These are phyloP conservation scores for Torulaspora maleeae DNA, from an alignment of 805 yeast genomes.

Conservation along the genomic window DNA sequence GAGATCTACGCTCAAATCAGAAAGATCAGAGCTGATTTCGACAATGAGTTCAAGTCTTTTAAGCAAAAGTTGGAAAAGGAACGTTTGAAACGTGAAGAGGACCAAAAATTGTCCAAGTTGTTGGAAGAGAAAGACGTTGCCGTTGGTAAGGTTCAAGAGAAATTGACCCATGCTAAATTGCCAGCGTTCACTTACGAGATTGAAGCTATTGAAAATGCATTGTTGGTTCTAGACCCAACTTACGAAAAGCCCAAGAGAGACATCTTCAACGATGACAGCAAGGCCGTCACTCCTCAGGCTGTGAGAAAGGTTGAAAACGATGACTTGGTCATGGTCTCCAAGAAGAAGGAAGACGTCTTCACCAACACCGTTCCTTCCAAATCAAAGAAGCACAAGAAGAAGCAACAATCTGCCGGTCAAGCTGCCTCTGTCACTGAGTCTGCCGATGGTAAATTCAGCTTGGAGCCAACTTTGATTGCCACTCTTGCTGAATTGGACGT, in stretches of 20 bases:
- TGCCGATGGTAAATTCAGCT: slow-evolving; percentile 48
- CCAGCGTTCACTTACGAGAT: slow-evolving; percentile 87
- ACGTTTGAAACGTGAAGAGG: slow-evolving; percentile 60
- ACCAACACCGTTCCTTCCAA: slow-evolving; percentile 42
- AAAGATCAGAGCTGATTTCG: slow-evolving; percentile 67
- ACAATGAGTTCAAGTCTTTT: slow-evolving; percentile 68
- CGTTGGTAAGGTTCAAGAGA: slow-evolving; percentile 60
- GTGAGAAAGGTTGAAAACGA: slow-evolving; percentile 61
- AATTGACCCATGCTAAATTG: slow-evolving; percentile 62
- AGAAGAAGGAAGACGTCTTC: slow-evolving; percentile 56
- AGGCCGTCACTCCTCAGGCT: slow-evolving; percentile 39
- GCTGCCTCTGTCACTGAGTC: slow-evolving; percentile 14
- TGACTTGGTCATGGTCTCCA: slow-evolving; percentile 43
- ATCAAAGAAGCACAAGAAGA: slow-evolving; percentile 49
- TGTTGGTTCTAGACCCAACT: slow-evolving; percentile 72
- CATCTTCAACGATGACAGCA: slow-evolving; percentile 30
- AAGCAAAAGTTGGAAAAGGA: slow-evolving; percentile 65
- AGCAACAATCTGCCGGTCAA: slow-evolving; percentile 34
- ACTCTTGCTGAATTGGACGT: slow-evolving; percentile 71
- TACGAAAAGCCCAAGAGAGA: slow-evolving; percentile 53
- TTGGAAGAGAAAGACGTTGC: slow-evolving; percentile 48
- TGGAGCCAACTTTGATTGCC: slow-evolving; percentile 77
- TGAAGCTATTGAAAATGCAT: slow-evolving; percentile 64
- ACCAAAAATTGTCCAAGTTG: slow-evolving; percentile 45
- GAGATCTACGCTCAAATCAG: slow-evolving; percentile 61